Base-by-base conservation (phyloP, 2,329 filamentous ascomycete genomes). In the Aureobasidium sp. region DNA sequence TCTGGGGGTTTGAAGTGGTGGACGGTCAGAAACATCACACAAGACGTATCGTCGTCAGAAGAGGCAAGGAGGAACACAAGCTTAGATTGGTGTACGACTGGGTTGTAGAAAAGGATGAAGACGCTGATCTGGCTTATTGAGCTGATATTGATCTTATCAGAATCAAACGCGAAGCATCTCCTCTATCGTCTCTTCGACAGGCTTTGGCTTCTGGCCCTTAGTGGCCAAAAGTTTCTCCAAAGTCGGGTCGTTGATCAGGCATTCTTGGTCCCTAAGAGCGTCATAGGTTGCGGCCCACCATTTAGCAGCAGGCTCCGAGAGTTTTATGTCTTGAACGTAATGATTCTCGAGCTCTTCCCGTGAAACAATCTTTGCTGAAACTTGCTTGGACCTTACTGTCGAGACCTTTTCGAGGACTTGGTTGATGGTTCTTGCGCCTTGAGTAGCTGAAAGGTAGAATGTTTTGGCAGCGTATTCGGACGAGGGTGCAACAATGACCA, bases 271-370 rank as follows among this genome's bases (percentile, higher is more conserved):
- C 39, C 68, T 67, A 37, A 80, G 44, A 47, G 77, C 77, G 64
- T 77, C 76, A 63, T 79, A 79, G 27, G 75, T 75, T 39, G 70
- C 74, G 41, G 72, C 74, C 78, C 78, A 80, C 78, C 78, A 79
- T 65, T 74, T 74, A 6, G 79, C 73, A 47, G 71, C 68, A 8
- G 67, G 63, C 56, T 71, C 70, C 25, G 76, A 71, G 67, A 73
- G 73, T 0, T 70, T 70, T 58, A 67, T 71, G 44, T 75, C 68
- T 9, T 72, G 60, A 1, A 75, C 69, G 66, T 79, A 78, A 63
- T 67, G 76, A 22, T 71, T 68, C 62, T 77, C 77, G 62, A 77
- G 74, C 64, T 77, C 76, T 37, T 74, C 68, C 60, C 70, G 71
- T 5, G 62, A 53, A 3, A 77, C 75, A 3, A 76, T 63, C 65